Evolutionary conservation across 345 rosid genomes (phyloP).

Genomic region (Brassica nigra): DNA sequence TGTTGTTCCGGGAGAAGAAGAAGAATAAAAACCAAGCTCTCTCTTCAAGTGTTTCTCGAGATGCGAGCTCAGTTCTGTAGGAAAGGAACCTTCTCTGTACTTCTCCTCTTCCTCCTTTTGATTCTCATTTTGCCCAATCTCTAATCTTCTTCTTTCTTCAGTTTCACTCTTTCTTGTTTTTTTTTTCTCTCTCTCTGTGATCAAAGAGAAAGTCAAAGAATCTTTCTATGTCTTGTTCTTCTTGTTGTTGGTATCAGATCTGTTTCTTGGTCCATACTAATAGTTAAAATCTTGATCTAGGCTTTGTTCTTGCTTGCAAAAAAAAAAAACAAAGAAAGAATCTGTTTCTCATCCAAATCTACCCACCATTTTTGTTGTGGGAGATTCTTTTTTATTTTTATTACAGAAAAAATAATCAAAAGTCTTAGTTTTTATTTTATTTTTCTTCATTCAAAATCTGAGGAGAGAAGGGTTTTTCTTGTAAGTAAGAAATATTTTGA

Average conservation of each 20-base stretch:
- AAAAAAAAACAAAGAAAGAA: background rate
- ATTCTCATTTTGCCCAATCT: conserved; percentile 67
- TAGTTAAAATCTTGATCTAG: conserved; percentile 31
- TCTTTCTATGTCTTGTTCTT: background rate
- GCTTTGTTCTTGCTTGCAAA: conserved; percentile 31
- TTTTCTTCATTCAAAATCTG: conserved; percentile 17
- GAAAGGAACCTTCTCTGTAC: conserved; percentile 65
- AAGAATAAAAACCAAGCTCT: background rate
- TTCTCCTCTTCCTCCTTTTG: conserved; percentile 49
- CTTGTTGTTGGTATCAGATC: conserved; percentile 32
- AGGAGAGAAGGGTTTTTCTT: conserved; percentile 36
- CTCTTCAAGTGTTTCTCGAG: background rate
- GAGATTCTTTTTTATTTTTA: conserved; percentile 28
- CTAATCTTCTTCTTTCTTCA: conserved; percentile 33
- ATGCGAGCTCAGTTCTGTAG: conserved; percentile 59
- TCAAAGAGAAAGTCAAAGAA: conserved; percentile 30
- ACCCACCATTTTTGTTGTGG: conserved; percentile 73
- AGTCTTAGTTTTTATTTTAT: background rate
- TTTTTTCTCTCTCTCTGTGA: conserved; percentile 22
- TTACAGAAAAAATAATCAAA: conserved; percentile 10
- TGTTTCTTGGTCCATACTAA: conserved; percentile 31
- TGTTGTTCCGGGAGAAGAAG: background rate
- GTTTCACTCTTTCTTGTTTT: conserved; percentile 18
- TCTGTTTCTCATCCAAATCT: conserved; percentile 37
- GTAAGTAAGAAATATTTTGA: conserved; percentile 31